Percentiles rank a stretch among this genome's conserved stretches.
Evolutionary conservation across 1,284 basidiomycete species (phyloP).

Genomic region (Ganoderma resinaceum): DNA sequence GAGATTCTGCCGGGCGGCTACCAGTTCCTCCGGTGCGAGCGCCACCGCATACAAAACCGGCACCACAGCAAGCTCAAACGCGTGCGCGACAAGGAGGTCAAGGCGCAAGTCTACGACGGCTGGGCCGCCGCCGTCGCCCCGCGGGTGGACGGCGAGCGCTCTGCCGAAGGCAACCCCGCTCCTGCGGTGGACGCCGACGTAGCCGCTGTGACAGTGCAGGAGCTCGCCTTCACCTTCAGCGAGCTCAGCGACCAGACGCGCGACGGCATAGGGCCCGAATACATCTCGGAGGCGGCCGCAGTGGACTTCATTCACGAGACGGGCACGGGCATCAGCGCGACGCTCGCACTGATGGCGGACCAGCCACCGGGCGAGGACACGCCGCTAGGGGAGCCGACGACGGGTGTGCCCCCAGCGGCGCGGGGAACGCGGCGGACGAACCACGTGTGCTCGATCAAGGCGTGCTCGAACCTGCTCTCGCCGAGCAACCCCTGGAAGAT

Average conservation of each 20-base stretch:
- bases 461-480: constrained; percentile 54
- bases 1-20: constrained; percentile 55
- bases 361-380: constrained; percentile 20
- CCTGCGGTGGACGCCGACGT: neutral
- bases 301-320: neutral
- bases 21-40: constrained; percentile 59
- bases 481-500: constrained; percentile 51
- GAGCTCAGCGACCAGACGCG: constrained; percentile 16
- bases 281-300: constrained; percentile 15
- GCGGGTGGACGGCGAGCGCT: neutral
- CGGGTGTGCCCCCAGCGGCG: constrained; percentile 41
- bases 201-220: neutral
- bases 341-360: neutral
- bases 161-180: neutral
- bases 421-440: constrained; percentile 44
- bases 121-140: constrained; percentile 36
- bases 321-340: neutral
- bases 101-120: constrained; percentile 41
- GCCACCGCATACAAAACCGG: constrained; percentile 60
- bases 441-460: constrained; percentile 48
- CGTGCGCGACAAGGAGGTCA: constrained; percentile 52
- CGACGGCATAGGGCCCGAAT: constrained; percentile 3
- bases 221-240: constrained; percentile 15
- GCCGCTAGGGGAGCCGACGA: constrained; percentile 28
- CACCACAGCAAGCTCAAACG: constrained; percentile 60